A percentile compares a stretch with the other conserved stretches of the same genome.
Evolutionary conservation across 306 rosid species (phyloP).

Genomic region (Vigna mungo): DNA sequence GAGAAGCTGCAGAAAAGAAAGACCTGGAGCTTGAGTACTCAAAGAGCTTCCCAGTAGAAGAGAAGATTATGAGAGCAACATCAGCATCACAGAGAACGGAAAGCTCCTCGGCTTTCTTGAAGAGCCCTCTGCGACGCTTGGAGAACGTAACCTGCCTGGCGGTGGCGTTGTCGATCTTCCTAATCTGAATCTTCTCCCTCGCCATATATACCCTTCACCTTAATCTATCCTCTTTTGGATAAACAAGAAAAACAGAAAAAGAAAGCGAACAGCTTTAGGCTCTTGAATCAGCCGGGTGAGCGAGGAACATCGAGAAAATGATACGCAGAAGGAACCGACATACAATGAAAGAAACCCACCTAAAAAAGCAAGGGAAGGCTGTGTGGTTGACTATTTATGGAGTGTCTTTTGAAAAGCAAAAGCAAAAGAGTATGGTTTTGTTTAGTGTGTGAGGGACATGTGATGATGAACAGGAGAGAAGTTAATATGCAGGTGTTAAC

Average conservation of each 20-base stretch:
- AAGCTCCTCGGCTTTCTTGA: conserved; percentile 95
- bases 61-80: conserved; percentile 82
- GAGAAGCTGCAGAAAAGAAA: conserved; percentile 25
- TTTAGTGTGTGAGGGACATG: conserved; percentile 44
- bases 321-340: conserved; percentile 47
- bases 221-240: conserved; percentile 25
- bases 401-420: conserved; percentile 31
- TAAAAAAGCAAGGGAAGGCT: conserved; percentile 28
- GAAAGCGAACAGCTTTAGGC: conserved; percentile 23
- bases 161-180: conserved; percentile 90
- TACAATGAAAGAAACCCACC: conserved; percentile 49
- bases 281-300: background rate
- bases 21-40: conserved; percentile 86
- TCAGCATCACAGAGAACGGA: conserved; percentile 95
- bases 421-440: conserved; percentile 24
- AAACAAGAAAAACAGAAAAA: background rate
- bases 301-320: background rate
- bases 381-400: conserved; percentile 46
- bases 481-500: conserved; percentile 50
- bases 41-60: conserved; percentile 85
- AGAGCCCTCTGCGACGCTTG: conserved; percentile 84
- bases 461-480: background rate
- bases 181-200: conserved; percentile 94
- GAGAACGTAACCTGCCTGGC: conserved; percentile 97
- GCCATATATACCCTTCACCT: conserved; percentile 61